Percentiles rank a stretch among this genome's conserved stretches.
phyloP scores from a whole-genome alignment of 306 rosid species.

The Pterocarpus santalinus region DNA sequence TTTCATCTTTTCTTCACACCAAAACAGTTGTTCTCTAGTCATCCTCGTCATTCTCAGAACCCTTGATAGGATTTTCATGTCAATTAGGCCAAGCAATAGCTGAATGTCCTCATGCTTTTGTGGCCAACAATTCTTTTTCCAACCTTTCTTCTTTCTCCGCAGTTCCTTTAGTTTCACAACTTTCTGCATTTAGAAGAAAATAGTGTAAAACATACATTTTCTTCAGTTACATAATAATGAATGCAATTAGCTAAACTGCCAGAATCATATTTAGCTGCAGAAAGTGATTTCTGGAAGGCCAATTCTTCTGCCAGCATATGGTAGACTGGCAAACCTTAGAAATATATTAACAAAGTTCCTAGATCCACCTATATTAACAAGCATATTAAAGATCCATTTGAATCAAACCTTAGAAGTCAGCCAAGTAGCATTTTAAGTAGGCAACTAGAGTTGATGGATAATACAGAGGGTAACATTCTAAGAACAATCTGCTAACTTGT shows the following conservation, averaged over 20 bases:
- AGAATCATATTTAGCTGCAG: neutral
- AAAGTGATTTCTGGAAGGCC: neutral
- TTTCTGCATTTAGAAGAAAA: constrained; percentile 67
- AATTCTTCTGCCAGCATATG: neutral
- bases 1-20: constrained; percentile 97
- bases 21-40: constrained; percentile 76
- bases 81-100: constrained; percentile 75
- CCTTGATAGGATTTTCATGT: constrained; percentile 70
- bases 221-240: neutral
- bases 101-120: constrained; percentile 75
- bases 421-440: neutral
- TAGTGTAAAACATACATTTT: neutral
- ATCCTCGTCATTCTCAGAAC: constrained; percentile 77
- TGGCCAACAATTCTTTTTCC: constrained; percentile 84
- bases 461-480: constrained; percentile 19
- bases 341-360: neutral
- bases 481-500: constrained; percentile 4
- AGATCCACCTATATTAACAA: constrained; percentile 17
- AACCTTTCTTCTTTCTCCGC: constrained; percentile 73
- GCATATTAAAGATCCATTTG: neutral
- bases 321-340: neutral
- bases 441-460: constrained; percentile 21
- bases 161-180: constrained; percentile 74
- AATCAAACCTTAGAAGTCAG: neutral
- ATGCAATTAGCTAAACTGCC: neutral